A percentile compares a stretch with the other conserved stretches of the same genome.
phyloP scores from a whole-genome alignment of 495 filamentous ascomycete genomes.

The Patellaria atrata region DNA sequence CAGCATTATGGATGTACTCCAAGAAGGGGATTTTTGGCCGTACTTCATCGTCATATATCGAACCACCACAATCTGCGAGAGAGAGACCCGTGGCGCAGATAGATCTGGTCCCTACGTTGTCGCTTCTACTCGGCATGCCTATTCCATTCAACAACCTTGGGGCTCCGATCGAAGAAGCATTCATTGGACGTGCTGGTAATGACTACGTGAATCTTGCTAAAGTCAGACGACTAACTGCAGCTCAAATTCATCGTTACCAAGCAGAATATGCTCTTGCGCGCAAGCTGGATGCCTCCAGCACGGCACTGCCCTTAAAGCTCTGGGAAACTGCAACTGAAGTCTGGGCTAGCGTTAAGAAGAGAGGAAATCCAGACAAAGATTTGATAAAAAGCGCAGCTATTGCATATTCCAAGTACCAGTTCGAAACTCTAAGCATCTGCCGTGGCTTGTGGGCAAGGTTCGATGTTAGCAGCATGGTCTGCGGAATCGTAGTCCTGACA shows the following conservation, averaged over 20 bases:
- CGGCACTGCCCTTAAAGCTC: slow-evolving; percentile 39
- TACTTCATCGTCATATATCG: slow-evolving; percentile 41
- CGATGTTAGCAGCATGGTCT: slow-evolving; percentile 67
- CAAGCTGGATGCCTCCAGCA: slow-evolving; percentile 44
- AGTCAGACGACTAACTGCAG: slow-evolving; percentile 62
- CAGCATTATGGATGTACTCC: slow-evolving; percentile 97
- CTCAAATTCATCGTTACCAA: slow-evolving; percentile 84
- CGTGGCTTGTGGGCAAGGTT: slow-evolving; percentile 82
- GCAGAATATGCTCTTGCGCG: slow-evolving; percentile 45
- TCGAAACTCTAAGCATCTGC: slow-evolving; percentile 64
- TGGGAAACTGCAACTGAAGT: slow-evolving; percentile 41
- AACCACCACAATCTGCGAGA: slow-evolving; percentile 60
- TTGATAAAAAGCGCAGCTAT: slow-evolving; percentile 34
- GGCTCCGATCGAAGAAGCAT: slow-evolving; percentile 84
- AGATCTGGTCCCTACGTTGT: slow-evolving; percentile 83
- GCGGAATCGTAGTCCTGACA: slow-evolving; percentile 59
- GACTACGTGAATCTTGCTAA: slow-evolving; percentile 60
- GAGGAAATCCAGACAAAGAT: slow-evolving; percentile 28
- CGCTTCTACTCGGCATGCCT: slow-evolving; percentile 74
- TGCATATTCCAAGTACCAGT: slow-evolving; percentile 59
- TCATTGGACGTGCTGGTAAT: slow-evolving; percentile 50
- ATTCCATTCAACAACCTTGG: slow-evolving; percentile 98
- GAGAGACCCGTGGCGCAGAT: slow-evolving; percentile 82
- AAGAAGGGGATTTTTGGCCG: slow-evolving; percentile 70
- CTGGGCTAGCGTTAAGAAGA: slow-evolving; percentile 27